Evolutionary conservation across 129 eudicot genomes (phyloP), one percentile per base, ranked within the genome.

Genomic region (Artemisia tridentata): DNA sequence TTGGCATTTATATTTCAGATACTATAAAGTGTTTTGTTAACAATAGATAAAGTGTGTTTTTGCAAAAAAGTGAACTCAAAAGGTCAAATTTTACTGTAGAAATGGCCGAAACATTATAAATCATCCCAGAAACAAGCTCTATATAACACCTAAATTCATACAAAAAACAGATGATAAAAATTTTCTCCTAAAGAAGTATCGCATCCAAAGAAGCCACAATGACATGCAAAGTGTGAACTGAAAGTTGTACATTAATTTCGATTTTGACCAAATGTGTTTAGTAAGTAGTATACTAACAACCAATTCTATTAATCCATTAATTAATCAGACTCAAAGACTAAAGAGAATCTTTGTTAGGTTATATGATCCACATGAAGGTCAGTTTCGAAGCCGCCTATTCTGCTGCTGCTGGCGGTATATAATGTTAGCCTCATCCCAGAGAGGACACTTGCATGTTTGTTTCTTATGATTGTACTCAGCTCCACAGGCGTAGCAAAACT

Each of bases 401-500:
- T 38, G 45, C 11, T 38, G 45, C 15, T 0, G 13, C 13, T 14
- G 64, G 38, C 64, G 13, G 13, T 71, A 43, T 29, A 83, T 21
- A 13, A 86, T 80, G 63, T 82, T 71, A 18, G 41, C 75, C 55
- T 78, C 81, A 58, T 84, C 85, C 96, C 96, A 89, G 1, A 84
- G 12, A 1, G 74, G 82, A 72, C 93, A 89, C 0, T 9, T 7
- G 72, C 96, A 86, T 1, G 90, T 84, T 4, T 88, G 79, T 70
- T 71, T 83, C 85, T 86, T 87, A 60, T 87, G 72, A 66, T 49
- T 72, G 95, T 93, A 82, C 56, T 65, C 85, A 16, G 88, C 91
- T 83, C 96, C 96, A 75, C 96, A 90, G 1, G 70, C 70, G 53
- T 90, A 89, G 80, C 96, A 86, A 48, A 90, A 90, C 78, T 90